Conservation (phyloP, 352 stramenopile species). For the Globisporangium megalacanthum region DNA sequence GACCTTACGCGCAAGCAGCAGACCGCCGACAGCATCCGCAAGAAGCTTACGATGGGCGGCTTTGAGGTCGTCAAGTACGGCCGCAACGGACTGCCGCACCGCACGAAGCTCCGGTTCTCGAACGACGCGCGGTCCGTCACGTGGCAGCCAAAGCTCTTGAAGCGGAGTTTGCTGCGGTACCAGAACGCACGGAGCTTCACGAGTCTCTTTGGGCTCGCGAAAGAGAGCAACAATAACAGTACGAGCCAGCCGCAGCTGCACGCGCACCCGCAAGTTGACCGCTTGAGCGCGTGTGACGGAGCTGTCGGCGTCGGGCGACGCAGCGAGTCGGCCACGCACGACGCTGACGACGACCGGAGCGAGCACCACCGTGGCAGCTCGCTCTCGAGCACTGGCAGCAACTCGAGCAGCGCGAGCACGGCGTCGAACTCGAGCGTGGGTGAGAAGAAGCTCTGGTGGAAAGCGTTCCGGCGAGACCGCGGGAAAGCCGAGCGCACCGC, state of each 20-base stretch:
- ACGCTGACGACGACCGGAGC: conserved; percentile 12
- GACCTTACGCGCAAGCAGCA: conserved; percentile 59
- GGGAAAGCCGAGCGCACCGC: conserved; percentile 55
- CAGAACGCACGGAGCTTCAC: conserved; percentile 66
- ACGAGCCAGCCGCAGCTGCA: conserved; percentile 39
- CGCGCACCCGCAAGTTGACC: conserved; percentile 28
- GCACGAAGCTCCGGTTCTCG: conserved; percentile 70
- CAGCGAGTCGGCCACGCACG: conserved; percentile 19
- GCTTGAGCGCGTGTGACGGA: conserved; percentile 21
- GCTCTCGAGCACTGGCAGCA: conserved; percentile 10
- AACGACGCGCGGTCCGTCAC: conserved; percentile 60
- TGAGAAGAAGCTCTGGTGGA: conserved; percentile 74
- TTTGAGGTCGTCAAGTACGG: conserved; percentile 82
- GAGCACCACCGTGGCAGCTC: conserved; percentile 12
- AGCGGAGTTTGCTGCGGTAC: conserved; percentile 60
- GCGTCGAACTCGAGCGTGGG: conserved; percentile 36
- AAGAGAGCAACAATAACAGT: conserved; percentile 24
- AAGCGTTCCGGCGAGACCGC: conserved; percentile 52
- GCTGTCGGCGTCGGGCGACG: conserved; percentile 5
- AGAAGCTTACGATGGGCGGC: conserved; percentile 60
- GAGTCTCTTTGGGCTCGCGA: conserved; percentile 48
- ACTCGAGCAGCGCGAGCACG: conserved; percentile 23
- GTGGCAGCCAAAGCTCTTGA: conserved; percentile 78
- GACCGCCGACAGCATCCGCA: conserved; percentile 55
- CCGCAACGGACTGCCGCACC: conserved; percentile 66